Conservation (phyloP, 108 stramenopile species). For the Nitzschia sp. region DNA sequence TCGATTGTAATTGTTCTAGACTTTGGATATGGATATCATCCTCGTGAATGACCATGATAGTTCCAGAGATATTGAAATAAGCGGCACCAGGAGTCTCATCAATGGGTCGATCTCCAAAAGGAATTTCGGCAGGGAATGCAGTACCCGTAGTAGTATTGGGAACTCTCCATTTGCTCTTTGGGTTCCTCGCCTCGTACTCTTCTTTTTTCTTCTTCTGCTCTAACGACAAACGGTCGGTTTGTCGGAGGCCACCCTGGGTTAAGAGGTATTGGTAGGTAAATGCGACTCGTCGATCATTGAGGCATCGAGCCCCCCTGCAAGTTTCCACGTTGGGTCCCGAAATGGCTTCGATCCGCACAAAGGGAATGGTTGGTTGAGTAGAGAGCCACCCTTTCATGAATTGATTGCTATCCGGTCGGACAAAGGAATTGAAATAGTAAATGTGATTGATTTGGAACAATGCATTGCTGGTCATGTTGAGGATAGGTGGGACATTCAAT, state of each 20-base stretch:
- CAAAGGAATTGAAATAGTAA: constrained; percentile 12
- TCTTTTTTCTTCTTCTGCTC: too few species aligned
- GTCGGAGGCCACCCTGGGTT: neutral
- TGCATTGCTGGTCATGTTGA: too few species aligned
- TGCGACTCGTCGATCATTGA: neutral
- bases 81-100: neutral
- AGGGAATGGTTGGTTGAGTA: neutral
- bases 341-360: neutral
- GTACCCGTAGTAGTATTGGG: too few species aligned
- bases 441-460: neutral
- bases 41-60: neutral
- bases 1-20: neutral
- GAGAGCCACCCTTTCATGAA: constrained; percentile 1
- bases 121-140: too few species aligned
- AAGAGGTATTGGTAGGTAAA: neutral
- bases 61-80: neutral
- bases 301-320: neutral
- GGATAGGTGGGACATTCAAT: neutral
- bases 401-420: neutral
- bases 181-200: too few species aligned
- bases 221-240: too few species aligned
- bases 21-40: neutral
- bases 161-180: too few species aligned
- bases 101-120: neutral
- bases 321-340: neutral